Evolutionary conservation across 345 rosid genomes (phyloP).

Genomic region (Dimocarpus longan): DNA sequence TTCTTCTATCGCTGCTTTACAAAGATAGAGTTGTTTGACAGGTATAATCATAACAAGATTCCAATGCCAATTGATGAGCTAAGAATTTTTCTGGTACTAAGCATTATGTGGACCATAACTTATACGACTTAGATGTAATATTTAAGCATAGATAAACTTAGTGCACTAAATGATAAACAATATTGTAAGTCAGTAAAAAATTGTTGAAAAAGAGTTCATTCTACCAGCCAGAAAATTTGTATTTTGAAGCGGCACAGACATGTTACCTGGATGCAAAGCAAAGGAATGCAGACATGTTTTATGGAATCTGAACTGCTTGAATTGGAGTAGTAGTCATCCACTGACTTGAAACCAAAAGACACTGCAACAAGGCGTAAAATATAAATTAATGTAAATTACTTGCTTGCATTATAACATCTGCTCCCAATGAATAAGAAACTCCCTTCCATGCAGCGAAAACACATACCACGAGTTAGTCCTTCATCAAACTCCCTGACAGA

Average conservation of each 20-base stretch:
- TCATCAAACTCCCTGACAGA: slow-evolving; percentile 86
- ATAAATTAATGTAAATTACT: slow-evolving; percentile 13
- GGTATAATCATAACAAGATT: not conserved
- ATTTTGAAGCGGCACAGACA: not conserved
- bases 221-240: not conserved
- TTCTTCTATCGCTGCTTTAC: slow-evolving; percentile 4
- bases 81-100: not conserved
- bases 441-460: slow-evolving; percentile 5
- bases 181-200: not conserved
- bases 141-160: not conserved
- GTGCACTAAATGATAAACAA: not conserved
- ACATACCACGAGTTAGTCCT: slow-evolving; percentile 75
- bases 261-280: slow-evolving; percentile 90
- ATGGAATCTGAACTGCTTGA: slow-evolving; percentile 83
- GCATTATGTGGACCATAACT: slow-evolving; percentile 2
- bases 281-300: slow-evolving; percentile 60
- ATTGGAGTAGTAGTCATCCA: slow-evolving; percentile 80
- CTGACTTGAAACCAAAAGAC: slow-evolving; percentile 91
- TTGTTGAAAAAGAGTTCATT: not conserved
- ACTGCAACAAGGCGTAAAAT: slow-evolving; percentile 48
- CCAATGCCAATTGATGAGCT: not conserved
- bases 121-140: not conserved
- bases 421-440: not conserved
- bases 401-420: not conserved
- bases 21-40: not conserved